phyloP scores from a whole-genome alignment of 2,329 filamentous ascomycete genomes.

The Juglanconis sp. region DNA sequence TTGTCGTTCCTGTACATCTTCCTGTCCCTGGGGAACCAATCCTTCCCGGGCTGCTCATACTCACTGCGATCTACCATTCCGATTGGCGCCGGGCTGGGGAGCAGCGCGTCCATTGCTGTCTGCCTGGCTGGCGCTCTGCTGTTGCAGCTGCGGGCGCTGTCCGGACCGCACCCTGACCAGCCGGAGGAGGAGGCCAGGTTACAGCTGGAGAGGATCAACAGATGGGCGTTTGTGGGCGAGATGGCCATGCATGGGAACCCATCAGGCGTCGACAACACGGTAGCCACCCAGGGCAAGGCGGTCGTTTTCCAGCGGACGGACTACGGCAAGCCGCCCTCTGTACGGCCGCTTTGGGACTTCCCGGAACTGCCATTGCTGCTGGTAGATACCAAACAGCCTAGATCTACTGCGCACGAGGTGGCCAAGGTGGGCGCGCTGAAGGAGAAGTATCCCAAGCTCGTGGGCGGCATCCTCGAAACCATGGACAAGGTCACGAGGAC shows the following conservation, averaged over 20 bases:
- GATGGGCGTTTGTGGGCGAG: slow-evolving; percentile 95
- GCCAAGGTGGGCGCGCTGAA: slow-evolving; percentile 77
- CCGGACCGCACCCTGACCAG: slow-evolving; percentile 89
- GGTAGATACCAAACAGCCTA: slow-evolving; percentile 83
- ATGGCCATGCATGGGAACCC: slow-evolving; percentile 98
- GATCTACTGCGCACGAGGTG: slow-evolving; percentile 82
- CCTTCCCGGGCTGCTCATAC: slow-evolving; percentile 79
- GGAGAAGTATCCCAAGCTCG: slow-evolving; percentile 69
- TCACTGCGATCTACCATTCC: slow-evolving; percentile 92
- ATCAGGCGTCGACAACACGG: slow-evolving; percentile 95
- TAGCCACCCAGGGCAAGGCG: slow-evolving; percentile 88
- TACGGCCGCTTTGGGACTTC: slow-evolving; percentile 78
- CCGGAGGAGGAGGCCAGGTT: slow-evolving; percentile 80
- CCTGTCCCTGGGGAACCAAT: slow-evolving; percentile 76
- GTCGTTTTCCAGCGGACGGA: slow-evolving; percentile 84
- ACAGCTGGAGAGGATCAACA: slow-evolving; percentile 92
- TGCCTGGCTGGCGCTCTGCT: slow-evolving; percentile 82
- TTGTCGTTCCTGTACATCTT: slow-evolving; percentile 90
- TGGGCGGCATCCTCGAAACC: slow-evolving; percentile 76
- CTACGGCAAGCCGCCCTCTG: slow-evolving; percentile 71
- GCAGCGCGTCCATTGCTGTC: slow-evolving; percentile 90
- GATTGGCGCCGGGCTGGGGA: slow-evolving; percentile 85
- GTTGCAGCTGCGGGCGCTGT: slow-evolving; percentile 81
- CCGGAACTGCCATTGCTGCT: slow-evolving; percentile 87
- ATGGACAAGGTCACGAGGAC: slow-evolving; percentile 71